Evolutionary conservation across 1,284 basidiomycete species (phyloP), one percentile per base, ranked within the genome.

Genomic region (Fomitiporia mediterranea): DNA sequence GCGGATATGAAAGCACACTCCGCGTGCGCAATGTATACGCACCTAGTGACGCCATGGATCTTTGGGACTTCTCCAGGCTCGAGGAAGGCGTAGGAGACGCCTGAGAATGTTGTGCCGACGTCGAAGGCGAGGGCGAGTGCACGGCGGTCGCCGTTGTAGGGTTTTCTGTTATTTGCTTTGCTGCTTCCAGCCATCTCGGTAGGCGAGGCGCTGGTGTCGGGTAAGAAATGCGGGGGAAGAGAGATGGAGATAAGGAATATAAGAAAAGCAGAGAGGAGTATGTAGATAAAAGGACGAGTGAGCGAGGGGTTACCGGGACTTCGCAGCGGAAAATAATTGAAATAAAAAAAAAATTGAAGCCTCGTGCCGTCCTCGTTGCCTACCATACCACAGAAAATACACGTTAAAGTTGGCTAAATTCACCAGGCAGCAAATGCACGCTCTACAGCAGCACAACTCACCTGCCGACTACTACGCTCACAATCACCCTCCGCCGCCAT

Each of bases 31-130:
- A n/a, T 21, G 35, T 19, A 13, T 8, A 44, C 70, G 38, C 59
- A 86, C 85, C 86, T 72, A 56, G 85, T 89, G 56, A 89, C 83
- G 25, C 84, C 83, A 61, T 84, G 75, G 28, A 89, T 87, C 65
- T 85, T 84, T 5, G 86, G 86, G 21, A 86, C 77, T 64, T 86
- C 81, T 13, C 81, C 80, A 9, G 86, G 86, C 60, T 87, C 83
- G 28, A 89, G 79, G 58, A 89, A 84, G 2, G 86, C 83, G 67
- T 88, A 89, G 32, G 86, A 89, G 4, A 84, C 82, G 17, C 86
- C 86, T 63, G 82, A 84, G 65, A 87, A 88, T 0, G 86, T 89
- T 0, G 86, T 89, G 28, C 86, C 86, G 62, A 89, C 79, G 64
- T 89, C 86, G 67, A 89, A 78, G 2, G 86, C 86, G 62, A 89